Evolutionary conservation across 371 early-diverging fungal species (phyloP), one percentile per base, ranked within the genome.

Genomic region (Syncephalastrum sp.): DNA sequence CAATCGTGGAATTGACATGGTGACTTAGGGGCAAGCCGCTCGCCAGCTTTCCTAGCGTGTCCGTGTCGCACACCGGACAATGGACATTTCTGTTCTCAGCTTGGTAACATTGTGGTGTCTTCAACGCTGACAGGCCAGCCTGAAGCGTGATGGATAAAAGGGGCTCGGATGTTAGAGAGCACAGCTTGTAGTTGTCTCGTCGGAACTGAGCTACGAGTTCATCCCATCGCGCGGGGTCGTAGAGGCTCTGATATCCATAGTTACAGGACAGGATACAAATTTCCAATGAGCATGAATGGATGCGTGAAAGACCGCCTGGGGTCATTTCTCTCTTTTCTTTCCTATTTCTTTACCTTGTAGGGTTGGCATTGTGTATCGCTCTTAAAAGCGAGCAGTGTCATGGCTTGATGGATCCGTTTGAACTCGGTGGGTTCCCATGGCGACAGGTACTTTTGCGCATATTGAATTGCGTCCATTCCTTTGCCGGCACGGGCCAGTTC

Each of bases 81-180:
- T 98, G 91, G 57, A 92, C 79, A 70, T 92, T 93, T 45, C 82
- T 75, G 61, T 92, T 83, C 1, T 83, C 84, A 1, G 75, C 70
- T 38, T 90, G 82, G 60, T 82, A 90, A 66, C 93, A 92, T 48
- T 83, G 83, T 4, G 83, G 83, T 1, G 95, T 95, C 66, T 96
- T 96, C 27, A 98, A 80, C 3, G 95, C 94, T 2, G 95, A 84
- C 21, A 98, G 75, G 2, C 99, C 99, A 13, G 95, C 92, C 57
- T 97, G 95, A 19, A 98, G 75, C 5, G 92, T 86, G 49, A 94
- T 83, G n/a, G 81, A 81, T 19, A 98, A 72, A 8, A 91, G 70
- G 13, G 99, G 91, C 62, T 90, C 90, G 0, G 85, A 69, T 4
- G 97, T 86, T 4, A 97, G 87, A 24, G 81, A 85, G 63, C 94